These are phyloP conservation scores for Candida dendrica DNA, from an alignment of 805 yeast species.

Conservation along the genomic window DNA sequence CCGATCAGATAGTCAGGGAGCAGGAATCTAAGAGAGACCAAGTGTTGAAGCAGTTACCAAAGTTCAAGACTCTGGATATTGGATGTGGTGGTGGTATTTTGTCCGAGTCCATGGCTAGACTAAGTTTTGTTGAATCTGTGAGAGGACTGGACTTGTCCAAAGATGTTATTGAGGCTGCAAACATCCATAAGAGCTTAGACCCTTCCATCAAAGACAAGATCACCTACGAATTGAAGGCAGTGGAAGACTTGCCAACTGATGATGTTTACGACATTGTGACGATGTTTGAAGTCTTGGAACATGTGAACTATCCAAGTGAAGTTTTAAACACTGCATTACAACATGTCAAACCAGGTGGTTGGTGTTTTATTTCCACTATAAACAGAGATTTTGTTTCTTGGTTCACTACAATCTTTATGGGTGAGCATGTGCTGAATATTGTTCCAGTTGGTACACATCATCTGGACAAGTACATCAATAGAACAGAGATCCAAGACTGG, in stretches of 20 bases:
- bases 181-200: slow-evolving; percentile 57
- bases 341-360: slow-evolving; percentile 64
- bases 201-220: slow-evolving; percentile 53
- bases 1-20: slow-evolving; percentile 38
- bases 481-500: slow-evolving; percentile 64
- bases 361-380: slow-evolving; percentile 84
- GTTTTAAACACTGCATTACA: slow-evolving; percentile 63
- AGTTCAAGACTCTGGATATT: slow-evolving; percentile 64
- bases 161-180: slow-evolving; percentile 78
- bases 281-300: slow-evolving; percentile 92
- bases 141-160: slow-evolving; percentile 80
- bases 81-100: slow-evolving; percentile 99
- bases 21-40: slow-evolving; percentile 40
- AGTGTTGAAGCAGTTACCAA: slow-evolving; percentile 16
- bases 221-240: slow-evolving; percentile 49
- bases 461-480: slow-evolving; percentile 76
- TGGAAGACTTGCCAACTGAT: slow-evolving; percentile 47
- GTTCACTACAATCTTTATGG: slow-evolving; percentile 89
- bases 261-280: slow-evolving; percentile 71
- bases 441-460: slow-evolving; percentile 95
- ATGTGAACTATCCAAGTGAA: slow-evolving; percentile 77
- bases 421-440: slow-evolving; percentile 68
- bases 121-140: slow-evolving; percentile 54
- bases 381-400: slow-evolving; percentile 83
- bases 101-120: slow-evolving; percentile 79